Base-by-base conservation (phyloP, 108 stramenopile genomes). In the Fragilaria crotonensis region DNA sequence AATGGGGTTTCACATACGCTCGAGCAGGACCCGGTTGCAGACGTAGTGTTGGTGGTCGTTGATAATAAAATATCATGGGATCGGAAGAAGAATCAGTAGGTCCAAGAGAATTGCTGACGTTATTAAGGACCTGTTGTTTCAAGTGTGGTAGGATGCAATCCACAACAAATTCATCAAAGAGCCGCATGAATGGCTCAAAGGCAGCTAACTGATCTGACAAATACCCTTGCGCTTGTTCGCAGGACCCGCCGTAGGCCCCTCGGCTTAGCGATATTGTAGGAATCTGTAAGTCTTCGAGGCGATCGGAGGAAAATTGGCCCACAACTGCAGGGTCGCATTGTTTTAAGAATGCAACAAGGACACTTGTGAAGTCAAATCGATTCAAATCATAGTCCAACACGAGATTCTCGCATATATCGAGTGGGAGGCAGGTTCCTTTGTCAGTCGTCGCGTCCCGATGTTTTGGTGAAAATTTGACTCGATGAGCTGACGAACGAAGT, bases 1-100 rank as follows among this genome's bases (percentile, higher is more conserved):
- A 61, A 70, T 95, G 93, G 11, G 88, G 72, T 11, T 73, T 76
- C 7, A 95, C 93, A 33, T 69, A 52, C 3, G 84, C 75, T 56
- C 82, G 77, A 14, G 65, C 79, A 28, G 93, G 90, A 31, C 93
- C 93, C 19, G 93, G 93, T 61, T 95, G 93, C 57, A 95, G 68
- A 0, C 93, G 71, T 18, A 95, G 46, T 7, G 93, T 95, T 5
- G 93, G 93, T 45, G 93, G 93, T 9, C 86, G 66, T 60, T 95
- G 93, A 60, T 80, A 79, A 52, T 86, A 91, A 71, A 91, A 95
- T 29, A 73, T 78, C 19, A 45, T 33, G 4, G 41, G 32, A 20
- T 62, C 61, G 9, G 59, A 32, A 25, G 25, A 26, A 18, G 47
- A 26, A 27, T 30, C 67, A 23, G n/a, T n/a, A n/a, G n/a, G n/a